Conservation (phyloP, 805 yeast species). For the Candida tallmaniae region DNA sequence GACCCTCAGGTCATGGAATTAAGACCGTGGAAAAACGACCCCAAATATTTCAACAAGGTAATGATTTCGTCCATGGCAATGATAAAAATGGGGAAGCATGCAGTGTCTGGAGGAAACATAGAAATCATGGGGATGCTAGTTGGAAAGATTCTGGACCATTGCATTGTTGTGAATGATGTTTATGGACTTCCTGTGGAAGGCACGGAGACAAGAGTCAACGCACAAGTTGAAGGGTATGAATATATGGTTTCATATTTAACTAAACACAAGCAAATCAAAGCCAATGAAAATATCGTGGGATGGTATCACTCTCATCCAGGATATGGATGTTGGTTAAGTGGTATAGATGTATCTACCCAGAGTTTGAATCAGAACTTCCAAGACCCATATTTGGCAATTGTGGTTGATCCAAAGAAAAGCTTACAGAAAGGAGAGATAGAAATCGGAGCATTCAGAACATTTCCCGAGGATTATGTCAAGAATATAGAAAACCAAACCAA, state of each 20-base stretch:
- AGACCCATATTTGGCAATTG: constrained; percentile 88
- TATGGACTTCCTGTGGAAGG: constrained; percentile 93
- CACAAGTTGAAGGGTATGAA: constrained; percentile 90
- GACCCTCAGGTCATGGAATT: constrained; percentile 8
- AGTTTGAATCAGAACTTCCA: constrained; percentile 78
- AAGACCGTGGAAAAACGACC: constrained; percentile 55
- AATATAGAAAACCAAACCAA: not conserved
- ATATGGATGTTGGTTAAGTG: constrained; percentile 93
- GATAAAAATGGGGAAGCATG: constrained; percentile 73
- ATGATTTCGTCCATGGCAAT: constrained; percentile 69
- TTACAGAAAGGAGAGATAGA: constrained; percentile 60
- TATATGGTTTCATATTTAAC: constrained; percentile 85
- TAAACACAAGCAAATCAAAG: constrained; percentile 33
- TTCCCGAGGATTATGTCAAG: constrained; percentile 31
- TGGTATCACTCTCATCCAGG: constrained; percentile 99
- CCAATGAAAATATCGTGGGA: constrained; percentile 73
- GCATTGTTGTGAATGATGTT: constrained; percentile 70
- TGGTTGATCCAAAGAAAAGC: constrained; percentile 78
- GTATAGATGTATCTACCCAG: constrained; percentile 91
- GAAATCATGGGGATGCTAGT: constrained; percentile 96
- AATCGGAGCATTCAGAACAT: constrained; percentile 86
- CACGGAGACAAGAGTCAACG: constrained; percentile 93
- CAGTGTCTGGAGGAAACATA: constrained; percentile 76
- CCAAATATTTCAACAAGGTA: constrained; percentile 56
- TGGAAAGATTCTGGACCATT: constrained; percentile 58